Percentiles rank a stretch among this genome's conserved stretches.
Conservation (phyloP, 2,329 filamentous ascomycete genomes). For the Orbilia quercus region DNA sequence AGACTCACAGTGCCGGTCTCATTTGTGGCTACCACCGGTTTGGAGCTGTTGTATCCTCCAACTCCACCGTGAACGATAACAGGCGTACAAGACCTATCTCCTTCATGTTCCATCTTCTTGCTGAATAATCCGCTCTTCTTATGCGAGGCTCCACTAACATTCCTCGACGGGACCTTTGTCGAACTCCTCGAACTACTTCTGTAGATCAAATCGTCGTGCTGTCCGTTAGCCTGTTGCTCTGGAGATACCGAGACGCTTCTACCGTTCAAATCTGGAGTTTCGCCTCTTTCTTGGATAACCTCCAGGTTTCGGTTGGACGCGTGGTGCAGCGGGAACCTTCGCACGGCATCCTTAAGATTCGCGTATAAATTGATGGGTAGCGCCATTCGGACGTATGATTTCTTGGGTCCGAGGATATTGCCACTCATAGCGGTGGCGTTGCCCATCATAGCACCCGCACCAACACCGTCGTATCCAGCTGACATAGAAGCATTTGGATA, state of each 20-base stretch:
- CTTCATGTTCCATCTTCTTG: conserved; percentile 35
- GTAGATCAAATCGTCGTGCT: conserved; percentile 31
- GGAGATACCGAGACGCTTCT: conserved; percentile 25
- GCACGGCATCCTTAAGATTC: conserved; percentile 36
- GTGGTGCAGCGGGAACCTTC: conserved; percentile 34
- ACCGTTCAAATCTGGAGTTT: conserved; percentile 25
- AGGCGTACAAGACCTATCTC: conserved; percentile 40
- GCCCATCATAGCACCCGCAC: conserved; percentile 10
- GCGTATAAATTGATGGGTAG: conserved; percentile 40
- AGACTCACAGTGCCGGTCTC: conserved; percentile 28
- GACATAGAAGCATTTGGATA: conserved; percentile 7
- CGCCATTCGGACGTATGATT: conserved; percentile 37
- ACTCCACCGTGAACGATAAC: conserved; percentile 40
- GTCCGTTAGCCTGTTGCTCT: conserved; percentile 11
- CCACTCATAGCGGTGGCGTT: conserved; percentile 11
- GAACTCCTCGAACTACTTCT: conserved; percentile 38
- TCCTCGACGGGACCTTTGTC: conserved; percentile 30
- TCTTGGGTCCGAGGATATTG: conserved; percentile 22
- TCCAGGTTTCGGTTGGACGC: conserved; percentile 40
- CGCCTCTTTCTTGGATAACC: conserved; percentile 35
- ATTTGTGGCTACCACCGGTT: conserved; percentile 33
- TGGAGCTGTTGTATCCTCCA: conserved; percentile 46
- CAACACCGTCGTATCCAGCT: conserved; percentile 5
- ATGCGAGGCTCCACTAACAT: conserved; percentile 35
- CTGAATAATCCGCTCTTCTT: conserved; percentile 48